Conservation (phyloP, 352 stramenopile species). For the Phytophthora hibernalis region DNA sequence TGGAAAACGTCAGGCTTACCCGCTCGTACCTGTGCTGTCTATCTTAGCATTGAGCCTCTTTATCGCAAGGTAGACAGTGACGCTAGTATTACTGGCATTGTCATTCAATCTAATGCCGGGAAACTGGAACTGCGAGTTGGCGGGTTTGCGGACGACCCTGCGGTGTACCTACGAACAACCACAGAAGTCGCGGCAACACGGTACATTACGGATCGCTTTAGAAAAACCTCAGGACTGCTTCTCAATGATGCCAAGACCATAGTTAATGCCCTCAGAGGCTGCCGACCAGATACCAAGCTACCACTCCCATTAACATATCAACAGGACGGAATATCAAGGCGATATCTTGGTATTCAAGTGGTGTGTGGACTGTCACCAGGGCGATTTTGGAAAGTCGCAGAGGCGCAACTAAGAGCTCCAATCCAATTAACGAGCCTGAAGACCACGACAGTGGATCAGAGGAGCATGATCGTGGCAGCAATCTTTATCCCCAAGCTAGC, state of each 20-base stretch:
- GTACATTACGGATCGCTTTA: background rate
- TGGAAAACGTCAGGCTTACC: background rate
- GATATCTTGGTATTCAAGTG: conserved; percentile 2
- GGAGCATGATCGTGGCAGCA: background rate
- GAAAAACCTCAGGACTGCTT: background rate
- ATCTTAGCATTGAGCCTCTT: background rate
- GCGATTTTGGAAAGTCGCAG: background rate
- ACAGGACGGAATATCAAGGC: background rate
- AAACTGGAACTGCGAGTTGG: background rate
- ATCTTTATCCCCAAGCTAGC: background rate
- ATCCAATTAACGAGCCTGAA: background rate
- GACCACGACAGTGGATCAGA: conserved; percentile 4
- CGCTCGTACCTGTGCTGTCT: background rate
- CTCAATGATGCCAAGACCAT: background rate
- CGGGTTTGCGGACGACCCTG: background rate
- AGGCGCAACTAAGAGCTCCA: background rate
- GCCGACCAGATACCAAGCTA: background rate
- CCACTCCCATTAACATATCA: background rate
- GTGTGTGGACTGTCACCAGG: background rate
- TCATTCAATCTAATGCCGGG: background rate
- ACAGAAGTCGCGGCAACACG: background rate
- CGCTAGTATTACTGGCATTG: background rate
- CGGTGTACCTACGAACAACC: background rate
- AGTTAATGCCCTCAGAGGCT: background rate
- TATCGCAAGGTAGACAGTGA: background rate